These are phyloP conservation scores for Globisporangium recalcitrans DNA, from an alignment of 352 stramenopile genomes.

Conservation along the genomic window DNA sequence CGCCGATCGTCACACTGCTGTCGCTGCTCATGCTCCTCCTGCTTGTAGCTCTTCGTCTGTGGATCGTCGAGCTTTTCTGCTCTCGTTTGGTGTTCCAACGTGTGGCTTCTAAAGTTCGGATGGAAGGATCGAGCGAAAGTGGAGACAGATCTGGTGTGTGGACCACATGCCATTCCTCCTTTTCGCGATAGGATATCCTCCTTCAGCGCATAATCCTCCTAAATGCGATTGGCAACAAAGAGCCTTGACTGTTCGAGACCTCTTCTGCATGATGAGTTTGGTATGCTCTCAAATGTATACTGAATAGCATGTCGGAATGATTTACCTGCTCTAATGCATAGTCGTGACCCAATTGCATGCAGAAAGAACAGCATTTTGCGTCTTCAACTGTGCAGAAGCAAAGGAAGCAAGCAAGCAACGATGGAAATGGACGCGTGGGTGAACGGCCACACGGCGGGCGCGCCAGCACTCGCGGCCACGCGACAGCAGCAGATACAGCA, in stretches of 20 bases:
- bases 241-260: background rate
- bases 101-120: slow-evolving; percentile 10
- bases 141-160: background rate
- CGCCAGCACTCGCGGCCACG: background rate
- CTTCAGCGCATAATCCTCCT: background rate
- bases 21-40: slow-evolving; percentile 30
- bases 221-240: background rate
- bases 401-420: background rate
- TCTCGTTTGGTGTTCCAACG: background rate
- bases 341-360: slow-evolving; percentile 1
- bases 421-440: slow-evolving; percentile 18
- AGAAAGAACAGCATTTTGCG: background rate
- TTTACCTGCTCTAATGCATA: slow-evolving; percentile 2
- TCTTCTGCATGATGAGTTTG: background rate
- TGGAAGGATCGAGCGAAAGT: slow-evolving; percentile 1
- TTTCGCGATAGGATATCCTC: background rate
- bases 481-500: background rate
- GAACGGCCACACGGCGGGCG: background rate
- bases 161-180: no score
- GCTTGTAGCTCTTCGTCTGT: slow-evolving; percentile 8
- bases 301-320: background rate
- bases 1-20: slow-evolving; percentile 39
- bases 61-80: background rate
- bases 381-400: slow-evolving; percentile 5
- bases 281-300: background rate